Base-by-base conservation (phyloP, 129 eudicot genomes). In the Artemisia argyi region DNA sequence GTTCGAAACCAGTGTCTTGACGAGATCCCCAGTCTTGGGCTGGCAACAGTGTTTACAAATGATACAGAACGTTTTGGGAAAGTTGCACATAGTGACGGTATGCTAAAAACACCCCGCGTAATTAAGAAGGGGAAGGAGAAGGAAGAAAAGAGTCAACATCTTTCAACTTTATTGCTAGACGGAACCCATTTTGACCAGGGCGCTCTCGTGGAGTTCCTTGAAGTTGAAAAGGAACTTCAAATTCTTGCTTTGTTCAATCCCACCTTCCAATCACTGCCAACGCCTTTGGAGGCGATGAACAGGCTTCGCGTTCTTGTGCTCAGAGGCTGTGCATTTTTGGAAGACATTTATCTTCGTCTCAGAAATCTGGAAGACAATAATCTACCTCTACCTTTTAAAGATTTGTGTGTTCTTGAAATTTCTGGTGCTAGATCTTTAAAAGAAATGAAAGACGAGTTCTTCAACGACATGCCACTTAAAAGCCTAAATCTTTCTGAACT, bases 241-340 rank as follows among this genome's bases (percentile, higher is more conserved):
- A 73, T 72, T 59, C 77, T 79, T 57, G 77, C 71, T 49, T 49
- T 73, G 30, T 79, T 79, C 68, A 48, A 79, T 56, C 74, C 73
- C 16, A 73, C 79, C 8, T 24, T 80, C 73, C 47, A 49, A 59
- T 60, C 67, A 15, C 65, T 81, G 60, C 73, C 85, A 11, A 4
- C 12, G 11, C 15, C 58, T 11, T 47, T 78, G 74, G 46, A 61
- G 8, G 24, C 8, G 22, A 74, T 80, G 84, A 11, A 46, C 5
- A 61, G 64, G 13, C 85, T 86, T 56, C 68, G 62, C 12, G 71
- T 80, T 42, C 78, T 86, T 16, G 73, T 86, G 32, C 77, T 86
- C 19, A 80, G 86, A 72, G 84, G 76, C 19, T 86, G 86, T 73
- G 73, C 81, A 39, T 68, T 72, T 71, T 35, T 83, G 73, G 49